A percentile compares a stretch with the other conserved stretches of the same genome.
Evolutionary conservation across 139 green algal genomes (phyloP).

Genomic region (Eudorina sp.): DNA sequence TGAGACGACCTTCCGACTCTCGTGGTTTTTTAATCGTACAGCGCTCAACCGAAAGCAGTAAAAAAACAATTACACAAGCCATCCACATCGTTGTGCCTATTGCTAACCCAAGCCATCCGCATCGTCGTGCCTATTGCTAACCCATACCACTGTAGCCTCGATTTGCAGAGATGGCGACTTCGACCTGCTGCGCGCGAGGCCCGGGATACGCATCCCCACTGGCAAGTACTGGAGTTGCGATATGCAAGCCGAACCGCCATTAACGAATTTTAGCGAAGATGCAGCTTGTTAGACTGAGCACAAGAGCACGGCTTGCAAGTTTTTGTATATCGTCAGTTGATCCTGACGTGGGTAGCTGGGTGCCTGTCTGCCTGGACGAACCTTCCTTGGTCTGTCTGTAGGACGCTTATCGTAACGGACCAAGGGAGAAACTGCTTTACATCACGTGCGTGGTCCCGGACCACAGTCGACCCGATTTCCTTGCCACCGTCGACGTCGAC

Average conservation of each 20-base stretch:
- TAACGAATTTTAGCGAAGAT: neutral
- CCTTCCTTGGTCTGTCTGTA: slow-evolving; percentile 12
- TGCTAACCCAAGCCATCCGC: neutral
- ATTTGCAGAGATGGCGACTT: neutral
- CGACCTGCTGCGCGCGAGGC: slow-evolving; percentile 14
- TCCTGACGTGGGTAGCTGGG: neutral
- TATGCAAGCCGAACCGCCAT: neutral
- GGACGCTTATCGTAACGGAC: slow-evolving; percentile 71
- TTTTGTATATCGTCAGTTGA: neutral
- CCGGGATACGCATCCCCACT: slow-evolving; percentile 20
- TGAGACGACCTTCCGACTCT: too few species aligned
- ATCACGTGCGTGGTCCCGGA: slow-evolving; percentile 68
- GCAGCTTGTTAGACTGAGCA: too few species aligned
- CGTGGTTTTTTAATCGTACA: neutral
- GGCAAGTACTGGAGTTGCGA: neutral
- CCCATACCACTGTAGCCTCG: neutral
- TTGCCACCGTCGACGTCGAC: slow-evolving; percentile 80
- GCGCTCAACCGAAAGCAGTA: neutral
- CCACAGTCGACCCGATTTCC: slow-evolving; percentile 77
- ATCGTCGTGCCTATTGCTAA: neutral
- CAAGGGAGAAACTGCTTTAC: slow-evolving; percentile 81
- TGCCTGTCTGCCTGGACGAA: too few species aligned
- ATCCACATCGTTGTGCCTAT: neutral
- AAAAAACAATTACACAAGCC: neutral
- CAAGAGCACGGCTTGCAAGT: neutral